These are phyloP conservation scores for Pluteus cervinus DNA, from an alignment of 768 basidiomycete genomes.

Conservation along the genomic window DNA sequence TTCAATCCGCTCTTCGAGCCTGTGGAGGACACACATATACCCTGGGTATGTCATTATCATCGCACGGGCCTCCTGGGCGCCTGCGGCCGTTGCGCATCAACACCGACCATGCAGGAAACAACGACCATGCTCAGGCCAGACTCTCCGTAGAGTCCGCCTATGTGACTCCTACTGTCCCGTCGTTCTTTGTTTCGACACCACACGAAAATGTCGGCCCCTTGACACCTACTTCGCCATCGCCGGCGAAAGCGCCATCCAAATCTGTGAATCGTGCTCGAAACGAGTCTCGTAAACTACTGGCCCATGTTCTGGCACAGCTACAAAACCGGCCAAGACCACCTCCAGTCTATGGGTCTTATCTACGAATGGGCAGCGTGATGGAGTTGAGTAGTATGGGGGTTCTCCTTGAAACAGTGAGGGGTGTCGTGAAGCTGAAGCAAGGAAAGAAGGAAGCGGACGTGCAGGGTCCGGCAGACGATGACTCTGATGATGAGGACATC, in stretches of 20 bases:
- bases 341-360: constrained; percentile 38
- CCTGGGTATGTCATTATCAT: too few species aligned
- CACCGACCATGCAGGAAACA: too few species aligned
- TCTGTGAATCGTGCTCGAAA: constrained; percentile 37
- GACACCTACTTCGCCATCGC: constrained; percentile 4
- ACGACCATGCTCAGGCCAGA: too few species aligned
- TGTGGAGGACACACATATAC: too few species aligned
- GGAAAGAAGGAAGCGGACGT: too few species aligned
- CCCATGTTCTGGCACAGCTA: constrained; percentile 60
- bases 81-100: too few species aligned
- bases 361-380: constrained; percentile 16
- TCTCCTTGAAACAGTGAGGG: constrained; percentile 39
- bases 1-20: too few species aligned
- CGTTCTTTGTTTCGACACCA: too few species aligned
- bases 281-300: constrained; percentile 66
- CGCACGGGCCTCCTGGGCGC: too few species aligned
- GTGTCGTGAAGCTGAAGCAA: constrained; percentile 30
- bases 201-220: too few species aligned
- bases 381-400: constrained; percentile 30
- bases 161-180: too few species aligned
- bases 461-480: constrained; percentile 29
- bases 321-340: constrained; percentile 50
- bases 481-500: constrained; percentile 39
- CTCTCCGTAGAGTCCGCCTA: too few species aligned
- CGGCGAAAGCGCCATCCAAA: constrained; percentile 10